Conservation (phyloP, 331 rosid genomes). For the Dryas integrifolia region DNA sequence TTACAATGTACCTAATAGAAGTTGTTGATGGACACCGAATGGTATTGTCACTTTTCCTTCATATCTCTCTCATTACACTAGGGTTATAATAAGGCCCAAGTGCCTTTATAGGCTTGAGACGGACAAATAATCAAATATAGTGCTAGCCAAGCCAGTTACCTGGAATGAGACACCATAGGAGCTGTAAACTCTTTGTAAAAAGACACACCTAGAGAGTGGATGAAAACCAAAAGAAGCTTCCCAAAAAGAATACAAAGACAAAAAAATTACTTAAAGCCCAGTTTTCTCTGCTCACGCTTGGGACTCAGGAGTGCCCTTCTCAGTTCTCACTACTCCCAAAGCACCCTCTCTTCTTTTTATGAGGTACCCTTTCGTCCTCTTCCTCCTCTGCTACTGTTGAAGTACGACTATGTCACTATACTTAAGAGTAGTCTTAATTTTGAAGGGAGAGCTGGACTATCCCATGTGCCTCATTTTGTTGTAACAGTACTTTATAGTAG, state of each 20-base stretch:
- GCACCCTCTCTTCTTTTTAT: constrained; percentile 35
- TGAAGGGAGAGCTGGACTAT: constrained; percentile 16
- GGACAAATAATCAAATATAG: background rate
- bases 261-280: background rate
- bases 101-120: background rate
- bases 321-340: constrained; percentile 14
- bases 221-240: constrained; percentile 8
- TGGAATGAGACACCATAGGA: background rate
- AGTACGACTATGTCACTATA: constrained; percentile 13
- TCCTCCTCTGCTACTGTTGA: constrained; percentile 14
- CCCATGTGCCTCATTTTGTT: constrained; percentile 52
- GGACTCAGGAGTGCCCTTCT: constrained; percentile 15
- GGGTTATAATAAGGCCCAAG: background rate
- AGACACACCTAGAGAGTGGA: background rate
- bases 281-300: constrained; percentile 9
- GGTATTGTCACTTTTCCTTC: background rate
- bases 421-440: constrained; percentile 1
- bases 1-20: background rate
- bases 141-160: background rate
- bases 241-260: background rate
- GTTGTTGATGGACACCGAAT: background rate
- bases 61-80: no score
- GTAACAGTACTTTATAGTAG: constrained; percentile 13
- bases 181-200: constrained; percentile 2
- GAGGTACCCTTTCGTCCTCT: constrained; percentile 38